Conservation (phyloP, 768 basidiomycete genomes). For the Pleurotus tuoliensis region DNA sequence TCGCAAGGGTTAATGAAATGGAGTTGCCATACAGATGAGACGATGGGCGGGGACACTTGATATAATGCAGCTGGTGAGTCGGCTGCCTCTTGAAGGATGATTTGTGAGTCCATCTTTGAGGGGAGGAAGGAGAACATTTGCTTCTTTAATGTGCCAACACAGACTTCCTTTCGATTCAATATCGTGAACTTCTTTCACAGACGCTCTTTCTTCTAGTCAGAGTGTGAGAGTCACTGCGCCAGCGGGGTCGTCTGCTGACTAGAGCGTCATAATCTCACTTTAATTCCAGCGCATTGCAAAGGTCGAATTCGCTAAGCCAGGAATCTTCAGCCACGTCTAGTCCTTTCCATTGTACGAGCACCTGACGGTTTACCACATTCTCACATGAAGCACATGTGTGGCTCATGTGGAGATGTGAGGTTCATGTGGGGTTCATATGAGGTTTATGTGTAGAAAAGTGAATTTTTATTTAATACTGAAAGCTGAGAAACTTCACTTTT, state of each 20-base stretch:
- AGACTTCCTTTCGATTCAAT: too few relatives aligned
- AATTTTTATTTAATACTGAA: too few relatives aligned
- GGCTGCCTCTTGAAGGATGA: too few relatives aligned
- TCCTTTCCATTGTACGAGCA: background rate
- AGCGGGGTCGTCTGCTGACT: background rate
- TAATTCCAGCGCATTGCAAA: background rate
- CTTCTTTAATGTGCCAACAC: too few relatives aligned
- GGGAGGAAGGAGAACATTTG: background rate
- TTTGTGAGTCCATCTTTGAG: background rate
- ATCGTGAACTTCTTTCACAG: too few relatives aligned
- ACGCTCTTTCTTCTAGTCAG: too few relatives aligned
- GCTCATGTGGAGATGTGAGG: too few relatives aligned
- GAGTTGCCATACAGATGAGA: background rate
- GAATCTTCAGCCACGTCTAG: background rate
- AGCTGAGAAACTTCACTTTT: too few relatives aligned
- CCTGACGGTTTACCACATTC: too few relatives aligned
- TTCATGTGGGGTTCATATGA: too few relatives aligned
- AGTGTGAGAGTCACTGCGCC: background rate
- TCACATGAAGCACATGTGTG: too few relatives aligned
- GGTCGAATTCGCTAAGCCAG: background rate
- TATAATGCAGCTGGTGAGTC: background rate
- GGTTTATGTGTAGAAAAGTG: too few relatives aligned
- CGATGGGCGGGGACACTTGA: background rate
- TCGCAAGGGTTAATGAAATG: background rate
- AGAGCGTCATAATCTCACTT: background rate